Evolutionary conservation across 2,329 filamentous ascomycete genomes (phyloP), one percentile per base, ranked within the genome.

Genomic region (Acephala macrosclerotiorum): DNA sequence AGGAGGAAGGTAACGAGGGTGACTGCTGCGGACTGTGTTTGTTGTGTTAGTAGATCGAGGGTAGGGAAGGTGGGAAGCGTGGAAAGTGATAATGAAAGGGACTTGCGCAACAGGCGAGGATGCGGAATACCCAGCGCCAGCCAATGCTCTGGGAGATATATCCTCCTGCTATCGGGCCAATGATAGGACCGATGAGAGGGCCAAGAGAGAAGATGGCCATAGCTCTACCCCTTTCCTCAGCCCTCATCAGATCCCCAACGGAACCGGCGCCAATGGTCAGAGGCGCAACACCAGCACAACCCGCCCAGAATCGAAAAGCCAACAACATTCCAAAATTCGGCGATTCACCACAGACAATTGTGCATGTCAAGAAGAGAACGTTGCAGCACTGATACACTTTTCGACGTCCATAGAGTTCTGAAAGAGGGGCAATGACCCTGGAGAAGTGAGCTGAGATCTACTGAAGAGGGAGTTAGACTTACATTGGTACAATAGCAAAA

Each of bases 341-440:
- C 0, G 87, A 82, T 7, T 91, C 79, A 1, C 87, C 90, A 64
- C 89, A 91, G 0, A 86, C 89, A 67, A 92, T 83, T 51, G 86
- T 86, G 79, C 87, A 91, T 1, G 84, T 74, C 61, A 87, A 82
- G 75, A 91, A 91, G 63, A 87, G 80, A 4, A 83, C 72, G 68
- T 88, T 91, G 64, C 86, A 85, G 3, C 72, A 75, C 33, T 84
- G 82, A 66, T 91, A 83, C 40, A 91, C 75, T 1, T 81, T 76
- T 3, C 85, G 77, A 3, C 89, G 82, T 1, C 90, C 89, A 72
- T 90, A 90, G 62, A 91, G 84, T 74, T 92, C 89, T 1, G 84
- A 87, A 55, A 89, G 71, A 0, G 87, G 87, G 1, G 86, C 84
- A 2, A 89, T 75, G 59, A 88, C 78, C 47, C 57, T 40, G 16